phyloP scores from a whole-genome alignment of 257 asterid genomes.

The Solanum ossicruentum region DNA sequence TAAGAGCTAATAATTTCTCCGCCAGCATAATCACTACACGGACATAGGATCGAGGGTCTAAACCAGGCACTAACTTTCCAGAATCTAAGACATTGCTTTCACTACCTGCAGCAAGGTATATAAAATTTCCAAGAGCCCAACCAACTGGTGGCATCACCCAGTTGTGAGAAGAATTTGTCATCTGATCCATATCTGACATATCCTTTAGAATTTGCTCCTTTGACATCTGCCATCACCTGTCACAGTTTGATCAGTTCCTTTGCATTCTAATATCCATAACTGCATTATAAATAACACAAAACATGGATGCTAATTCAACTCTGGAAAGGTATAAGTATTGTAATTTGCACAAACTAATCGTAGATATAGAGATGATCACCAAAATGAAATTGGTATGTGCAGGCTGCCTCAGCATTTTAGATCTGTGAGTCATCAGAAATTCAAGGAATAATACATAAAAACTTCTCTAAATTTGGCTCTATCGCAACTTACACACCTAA shows the following conservation, averaged over 20 bases:
- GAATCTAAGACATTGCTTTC: constrained; percentile 25
- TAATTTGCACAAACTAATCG: background rate
- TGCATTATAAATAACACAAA: background rate
- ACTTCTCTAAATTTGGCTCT: background rate
- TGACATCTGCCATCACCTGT: constrained; percentile 92
- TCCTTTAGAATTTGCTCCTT: constrained; percentile 65
- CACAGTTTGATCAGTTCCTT: constrained; percentile 73
- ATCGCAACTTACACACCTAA: background rate
- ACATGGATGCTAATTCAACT: background rate
- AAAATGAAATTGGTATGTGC: background rate
- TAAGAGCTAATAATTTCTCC: constrained; percentile 39
- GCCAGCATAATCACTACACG: constrained; percentile 47
- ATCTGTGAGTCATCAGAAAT: background rate
- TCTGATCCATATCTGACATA: constrained; percentile 45
- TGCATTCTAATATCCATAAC: constrained; percentile 12
- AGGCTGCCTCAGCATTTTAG: background rate
- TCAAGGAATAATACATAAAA: background rate
- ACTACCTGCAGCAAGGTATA: constrained; percentile 59
- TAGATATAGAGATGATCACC: background rate
- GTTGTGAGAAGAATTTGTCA: constrained; percentile 15
- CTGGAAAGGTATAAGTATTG: background rate
- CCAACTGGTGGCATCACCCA: constrained; percentile 55
- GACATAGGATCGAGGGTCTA: constrained; percentile 55
- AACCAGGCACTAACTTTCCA: constrained; percentile 47
- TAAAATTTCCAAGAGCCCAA: constrained; percentile 78